Evolutionary conservation across 306 rosid species (phyloP).

Genomic region (Cucurbita pepo): DNA sequence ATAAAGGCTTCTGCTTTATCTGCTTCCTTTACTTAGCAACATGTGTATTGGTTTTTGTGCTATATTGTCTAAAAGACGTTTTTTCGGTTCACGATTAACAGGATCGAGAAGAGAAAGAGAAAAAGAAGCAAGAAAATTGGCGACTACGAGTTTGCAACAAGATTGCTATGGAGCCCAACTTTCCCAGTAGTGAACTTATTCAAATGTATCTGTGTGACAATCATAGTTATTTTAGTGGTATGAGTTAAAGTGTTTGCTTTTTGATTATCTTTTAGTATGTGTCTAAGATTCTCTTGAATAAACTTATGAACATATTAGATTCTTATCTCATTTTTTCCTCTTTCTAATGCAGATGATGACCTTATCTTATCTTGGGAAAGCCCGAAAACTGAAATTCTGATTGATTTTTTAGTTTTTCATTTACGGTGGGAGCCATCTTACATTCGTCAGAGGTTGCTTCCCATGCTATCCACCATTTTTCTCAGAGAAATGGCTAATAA

Average conservation of each 20-base stretch:
- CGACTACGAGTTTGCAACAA: slow-evolving; percentile 37
- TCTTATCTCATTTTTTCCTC: not conserved
- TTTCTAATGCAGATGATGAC: slow-evolving; percentile 30
- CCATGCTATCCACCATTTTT: slow-evolving; percentile 70
- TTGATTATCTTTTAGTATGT: too few relatives aligned
- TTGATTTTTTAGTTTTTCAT: slow-evolving; percentile 56
- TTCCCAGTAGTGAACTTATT: slow-evolving; percentile 52
- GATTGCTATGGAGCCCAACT: slow-evolving; percentile 54
- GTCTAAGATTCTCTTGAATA: not conserved
- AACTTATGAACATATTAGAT: not conserved
- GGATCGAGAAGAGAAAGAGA: slow-evolving; percentile 51
- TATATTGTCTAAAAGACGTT: not conserved
- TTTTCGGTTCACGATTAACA: slow-evolving; percentile 19
- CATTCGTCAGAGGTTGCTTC: slow-evolving; percentile 44
- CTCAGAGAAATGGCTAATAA: slow-evolving; percentile 44
- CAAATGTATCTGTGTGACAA: slow-evolving; percentile 47
- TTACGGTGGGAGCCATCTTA: slow-evolving; percentile 68
- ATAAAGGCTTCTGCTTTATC: not conserved
- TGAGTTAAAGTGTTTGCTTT: slow-evolving; percentile 1
- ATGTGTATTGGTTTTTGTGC: not conserved
- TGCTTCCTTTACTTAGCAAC: not conserved
- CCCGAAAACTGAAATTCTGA: slow-evolving; percentile 45
- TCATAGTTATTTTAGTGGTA: slow-evolving; percentile 52
- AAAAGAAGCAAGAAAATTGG: slow-evolving; percentile 47
- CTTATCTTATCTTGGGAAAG: slow-evolving; percentile 41